Base-by-base conservation (phyloP, 2,329 filamentous ascomycete species). In the Fusarium scirpi region DNA sequence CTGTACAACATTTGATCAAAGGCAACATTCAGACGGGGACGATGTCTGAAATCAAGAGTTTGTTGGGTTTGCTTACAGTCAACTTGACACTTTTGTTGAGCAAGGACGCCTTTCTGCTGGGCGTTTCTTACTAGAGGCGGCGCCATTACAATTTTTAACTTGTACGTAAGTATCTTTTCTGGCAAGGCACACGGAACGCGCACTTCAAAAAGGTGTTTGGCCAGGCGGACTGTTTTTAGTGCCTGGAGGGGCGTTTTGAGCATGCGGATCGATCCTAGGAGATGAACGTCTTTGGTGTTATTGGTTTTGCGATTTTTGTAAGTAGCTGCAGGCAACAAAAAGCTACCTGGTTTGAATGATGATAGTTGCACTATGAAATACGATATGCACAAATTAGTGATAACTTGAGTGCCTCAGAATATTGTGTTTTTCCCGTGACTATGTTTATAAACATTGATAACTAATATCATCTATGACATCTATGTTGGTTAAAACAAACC, bases 191-290 rank as follows among this genome's bases (percentile, higher is more conserved):
- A 74, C 68, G 74, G 72, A 67, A 83, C 67, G 67, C 79, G 81
- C 79, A 84, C 80, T 78, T 77, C 72, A 84, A 85, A 74, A 85
- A 83, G 78, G 76, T 83, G 82, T 81, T 82, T 79, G 81, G 69
- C 69, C 71, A 76, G 74, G 76, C 65, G 61, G 63, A 68, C 52
- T 65, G 69, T 60, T 69, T 68, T 68, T 75, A 27, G 38, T 74
- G 64, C 66, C 69, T 76, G 67, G 67, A 44, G 62, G 60, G 76
- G 74, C 75, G 74, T 76, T 66, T 76, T 70, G 60, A 62, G 65
- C 63, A 72, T 58, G 59, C 53, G 67, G 76, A 69, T 69, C 58
- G 76, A 69, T 69, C 59, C 53, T 60, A 54, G 74, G 69, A 67
- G 67, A 72, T 67, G 72, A 69, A 70, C 53, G 70, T 72, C 67